phyloP scores from a whole-genome alignment of 768 basidiomycete species.

The Naganishia vishniacii region DNA sequence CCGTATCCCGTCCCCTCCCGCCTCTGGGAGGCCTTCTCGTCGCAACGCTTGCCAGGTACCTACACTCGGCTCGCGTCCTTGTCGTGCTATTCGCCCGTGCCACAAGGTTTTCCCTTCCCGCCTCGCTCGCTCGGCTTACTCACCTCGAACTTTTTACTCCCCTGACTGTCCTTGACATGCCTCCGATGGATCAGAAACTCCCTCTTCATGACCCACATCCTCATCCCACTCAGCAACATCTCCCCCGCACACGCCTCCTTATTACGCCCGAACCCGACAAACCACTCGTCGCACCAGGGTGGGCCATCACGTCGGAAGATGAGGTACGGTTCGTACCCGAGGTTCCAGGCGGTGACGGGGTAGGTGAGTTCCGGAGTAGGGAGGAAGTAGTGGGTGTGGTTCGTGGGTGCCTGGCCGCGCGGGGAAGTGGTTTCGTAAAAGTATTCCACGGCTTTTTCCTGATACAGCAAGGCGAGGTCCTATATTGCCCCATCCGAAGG shows the following conservation, averaged over 20 bases:
- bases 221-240: slow-evolving; percentile 79
- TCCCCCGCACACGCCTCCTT: slow-evolving; percentile 89
- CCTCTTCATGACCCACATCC: slow-evolving; percentile 75
- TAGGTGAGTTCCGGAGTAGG: slow-evolving; percentile 56
- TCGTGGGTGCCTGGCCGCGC: slow-evolving; percentile 69
- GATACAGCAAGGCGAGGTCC: slow-evolving; percentile 50
- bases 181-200: slow-evolving; percentile 75
- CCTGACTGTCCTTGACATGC: not conserved
- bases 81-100: too few relatives aligned
- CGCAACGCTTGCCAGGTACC: not conserved
- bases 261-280: slow-evolving; percentile 85
- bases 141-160: slow-evolving; percentile 2
- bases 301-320: slow-evolving; percentile 69
- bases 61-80: not conserved
- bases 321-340: slow-evolving; percentile 83
- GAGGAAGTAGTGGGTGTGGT: slow-evolving; percentile 65
- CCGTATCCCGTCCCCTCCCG: too few relatives aligned
- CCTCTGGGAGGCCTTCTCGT: too few relatives aligned
- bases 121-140: too few relatives aligned
- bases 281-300: slow-evolving; percentile 60
- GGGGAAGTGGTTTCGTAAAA: slow-evolving; percentile 43
- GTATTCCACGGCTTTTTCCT: slow-evolving; percentile 50
- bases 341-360: slow-evolving; percentile 65
- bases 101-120: too few relatives aligned
- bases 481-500: not conserved